Evolutionary conservation across 2,329 filamentous ascomycete genomes (phyloP).

Genomic region (Rhinocladiella mackenziei): DNA sequence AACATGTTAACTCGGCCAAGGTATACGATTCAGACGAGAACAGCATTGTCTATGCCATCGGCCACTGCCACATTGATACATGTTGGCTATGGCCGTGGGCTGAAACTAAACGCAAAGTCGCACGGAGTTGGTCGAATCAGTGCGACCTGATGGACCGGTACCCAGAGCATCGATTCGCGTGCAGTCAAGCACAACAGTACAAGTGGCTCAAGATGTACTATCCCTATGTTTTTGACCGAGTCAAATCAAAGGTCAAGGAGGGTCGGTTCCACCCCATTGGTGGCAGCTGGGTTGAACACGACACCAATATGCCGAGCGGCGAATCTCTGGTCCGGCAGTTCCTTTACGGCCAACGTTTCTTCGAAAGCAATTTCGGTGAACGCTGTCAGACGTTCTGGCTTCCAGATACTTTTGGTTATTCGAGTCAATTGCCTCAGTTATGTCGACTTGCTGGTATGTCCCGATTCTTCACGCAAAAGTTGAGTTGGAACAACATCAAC

Average conservation of each 20-base stretch:
- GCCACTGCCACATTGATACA: slow-evolving; percentile 96
- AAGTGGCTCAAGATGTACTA: slow-evolving; percentile 94
- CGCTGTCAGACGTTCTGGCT: slow-evolving; percentile 93
- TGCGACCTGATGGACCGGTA: slow-evolving; percentile 94
- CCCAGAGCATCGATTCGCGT: slow-evolving; percentile 86
- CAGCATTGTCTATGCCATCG: slow-evolving; percentile 79
- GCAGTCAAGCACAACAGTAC: slow-evolving; percentile 93
- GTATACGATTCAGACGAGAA: slow-evolving; percentile 75
- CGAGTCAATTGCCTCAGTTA: slow-evolving; percentile 86
- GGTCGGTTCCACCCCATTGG: slow-evolving; percentile 92
- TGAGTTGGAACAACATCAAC: slow-evolving; percentile 99
- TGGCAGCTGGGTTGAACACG: slow-evolving; percentile 97
- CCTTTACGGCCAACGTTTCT: slow-evolving; percentile 90
- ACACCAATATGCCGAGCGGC: slow-evolving; percentile 94
- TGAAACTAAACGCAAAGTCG: slow-evolving; percentile 95
- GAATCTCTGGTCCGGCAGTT: slow-evolving; percentile 94
- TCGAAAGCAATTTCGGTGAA: slow-evolving; percentile 85
- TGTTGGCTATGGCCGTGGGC: slow-evolving; percentile 99
- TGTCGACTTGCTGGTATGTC: slow-evolving; percentile 94
- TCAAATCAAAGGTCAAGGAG: slow-evolving; percentile 85
- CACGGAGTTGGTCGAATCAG: slow-evolving; percentile 93
- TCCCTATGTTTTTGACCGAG: slow-evolving; percentile 80
- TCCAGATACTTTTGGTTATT: slow-evolving; percentile 97
- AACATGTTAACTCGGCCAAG: slow-evolving; percentile 72
- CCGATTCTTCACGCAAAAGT: slow-evolving; percentile 94